Evolutionary conservation across 371 early-diverging fungal species (phyloP).

Genomic region (Rhizomucor miehei): DNA sequence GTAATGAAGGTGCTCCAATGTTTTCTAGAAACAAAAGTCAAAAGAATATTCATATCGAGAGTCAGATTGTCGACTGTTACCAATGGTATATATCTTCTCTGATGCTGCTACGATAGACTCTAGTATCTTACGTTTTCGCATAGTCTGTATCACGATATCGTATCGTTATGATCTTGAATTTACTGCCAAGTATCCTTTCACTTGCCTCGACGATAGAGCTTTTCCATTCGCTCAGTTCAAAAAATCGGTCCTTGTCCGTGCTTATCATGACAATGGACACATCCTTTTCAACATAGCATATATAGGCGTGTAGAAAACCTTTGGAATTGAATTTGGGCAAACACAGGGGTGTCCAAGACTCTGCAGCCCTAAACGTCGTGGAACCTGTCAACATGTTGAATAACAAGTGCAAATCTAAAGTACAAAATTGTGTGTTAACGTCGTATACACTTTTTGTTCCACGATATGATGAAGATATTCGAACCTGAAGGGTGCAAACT

Average conservation of each 20-base stretch:
- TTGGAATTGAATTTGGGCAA: conserved; percentile 87
- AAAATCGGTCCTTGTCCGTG: conserved; percentile 81
- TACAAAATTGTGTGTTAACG: background rate
- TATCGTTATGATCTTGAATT: too few species aligned
- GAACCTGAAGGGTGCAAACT: conserved; percentile 75
- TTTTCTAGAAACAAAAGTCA: conserved; percentile 40
- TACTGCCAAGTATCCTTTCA: background rate
- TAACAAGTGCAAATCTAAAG: conserved; percentile 75
- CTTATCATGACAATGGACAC: conserved; percentile 76
- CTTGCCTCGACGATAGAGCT: conserved; percentile 60
- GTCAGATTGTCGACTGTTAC: conserved; percentile 6
- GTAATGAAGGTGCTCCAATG: conserved; percentile 63
- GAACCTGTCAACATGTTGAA: conserved; percentile 81
- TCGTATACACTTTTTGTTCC: background rate
- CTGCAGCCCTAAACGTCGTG: conserved; percentile 70
- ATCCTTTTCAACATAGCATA: conserved; percentile 72
- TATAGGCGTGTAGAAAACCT: conserved; percentile 88
- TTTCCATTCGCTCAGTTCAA: conserved; percentile 74
- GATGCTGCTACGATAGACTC: conserved; percentile 26
- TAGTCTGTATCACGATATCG: conserved; percentile 11
- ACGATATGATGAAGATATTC: background rate
- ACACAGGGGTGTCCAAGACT: conserved; percentile 95
- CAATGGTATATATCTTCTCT: conserved; percentile 32
- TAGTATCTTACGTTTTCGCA: conserved; percentile 27
- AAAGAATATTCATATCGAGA: background rate